phyloP scores from a whole-genome alignment of 176 grass and related monocot genomes.

The Puccinellia tenuiflora region DNA sequence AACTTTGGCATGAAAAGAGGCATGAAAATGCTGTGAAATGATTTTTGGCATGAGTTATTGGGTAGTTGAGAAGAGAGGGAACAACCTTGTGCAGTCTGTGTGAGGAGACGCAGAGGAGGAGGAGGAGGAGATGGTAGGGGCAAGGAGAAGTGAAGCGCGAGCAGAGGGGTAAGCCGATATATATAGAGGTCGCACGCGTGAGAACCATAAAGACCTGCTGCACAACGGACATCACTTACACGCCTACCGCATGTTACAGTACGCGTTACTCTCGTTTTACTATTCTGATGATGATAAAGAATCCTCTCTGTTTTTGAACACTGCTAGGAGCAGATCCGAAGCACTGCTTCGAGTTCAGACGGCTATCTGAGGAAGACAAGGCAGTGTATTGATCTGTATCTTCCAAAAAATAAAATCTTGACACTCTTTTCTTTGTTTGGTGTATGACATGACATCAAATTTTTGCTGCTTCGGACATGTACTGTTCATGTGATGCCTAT shows the following conservation, averaged over 20 bases:
- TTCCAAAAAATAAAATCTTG: no score
- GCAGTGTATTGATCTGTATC: no score
- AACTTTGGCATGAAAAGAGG: neutral
- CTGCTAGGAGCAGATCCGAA: neutral
- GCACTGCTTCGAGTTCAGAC: neutral
- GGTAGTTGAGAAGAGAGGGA: slow-evolving; percentile 18
- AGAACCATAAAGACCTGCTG: neutral
- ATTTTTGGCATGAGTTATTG: neutral
- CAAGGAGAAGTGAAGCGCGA: slow-evolving; percentile 26
- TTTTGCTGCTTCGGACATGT: neutral
- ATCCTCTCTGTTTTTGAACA: neutral
- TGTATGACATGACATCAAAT: neutral
- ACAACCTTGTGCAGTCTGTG: slow-evolving; percentile 39
- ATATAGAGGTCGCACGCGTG: slow-evolving; percentile 29
- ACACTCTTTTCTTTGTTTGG: neutral
- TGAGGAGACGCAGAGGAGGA: neutral
- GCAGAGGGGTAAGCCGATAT: neutral
- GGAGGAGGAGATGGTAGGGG: neutral
- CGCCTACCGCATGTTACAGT: neutral
- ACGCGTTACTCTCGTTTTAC: neutral
- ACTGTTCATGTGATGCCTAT: neutral
- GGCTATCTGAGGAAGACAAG: no score
- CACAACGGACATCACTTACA: neutral
- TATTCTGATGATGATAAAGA: neutral
- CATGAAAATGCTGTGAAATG: neutral